A percentile compares a stretch with the other conserved stretches of the same genome.
Conservation (phyloP, 805 yeast genomes). For the Kluyveromyces nonfermentans region DNA sequence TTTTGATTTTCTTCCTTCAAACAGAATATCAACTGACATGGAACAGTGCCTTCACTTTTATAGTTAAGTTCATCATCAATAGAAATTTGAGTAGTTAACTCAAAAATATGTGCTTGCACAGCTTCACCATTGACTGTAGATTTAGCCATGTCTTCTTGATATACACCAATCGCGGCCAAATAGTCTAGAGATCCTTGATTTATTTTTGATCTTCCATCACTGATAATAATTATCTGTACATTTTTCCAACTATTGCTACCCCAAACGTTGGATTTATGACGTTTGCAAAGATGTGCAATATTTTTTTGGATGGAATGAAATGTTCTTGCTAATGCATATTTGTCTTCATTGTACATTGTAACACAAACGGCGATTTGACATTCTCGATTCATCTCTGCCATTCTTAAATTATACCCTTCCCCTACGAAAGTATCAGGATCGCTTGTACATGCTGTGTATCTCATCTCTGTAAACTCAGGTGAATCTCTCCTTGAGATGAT, state of each 20-base stretch:
- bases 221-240: slow-evolving; percentile 80
- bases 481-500: slow-evolving; percentile 81
- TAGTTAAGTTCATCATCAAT: slow-evolving; percentile 83
- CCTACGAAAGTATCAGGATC: slow-evolving; percentile 78
- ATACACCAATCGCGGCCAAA: slow-evolving; percentile 90
- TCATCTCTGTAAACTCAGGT: slow-evolving; percentile 92
- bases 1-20: slow-evolving; percentile 86
- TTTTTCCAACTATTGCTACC: slow-evolving; percentile 97
- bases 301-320: slow-evolving; percentile 91
- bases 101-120: slow-evolving; percentile 90
- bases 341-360: slow-evolving; percentile 97
- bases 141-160: slow-evolving; percentile 95
- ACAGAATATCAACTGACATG: slow-evolving; percentile 90
- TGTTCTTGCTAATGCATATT: slow-evolving; percentile 80
- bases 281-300: slow-evolving; percentile 74
- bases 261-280: slow-evolving; percentile 82
- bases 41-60: slow-evolving; percentile 84
- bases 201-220: slow-evolving; percentile 92
- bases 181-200: slow-evolving; percentile 77
- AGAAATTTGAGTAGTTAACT: slow-evolving; percentile 91
- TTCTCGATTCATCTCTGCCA: slow-evolving; percentile 80
- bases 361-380: slow-evolving; percentile 87
- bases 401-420: slow-evolving; percentile 78
- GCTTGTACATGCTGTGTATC: slow-evolving; percentile 93
- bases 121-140: slow-evolving; percentile 85